Percentiles rank a stretch among this genome's conserved stretches.
These are phyloP conservation scores for Penicillium waksmanii DNA, from an alignment of 495 filamentous ascomycete genomes.

Conservation along the genomic window DNA sequence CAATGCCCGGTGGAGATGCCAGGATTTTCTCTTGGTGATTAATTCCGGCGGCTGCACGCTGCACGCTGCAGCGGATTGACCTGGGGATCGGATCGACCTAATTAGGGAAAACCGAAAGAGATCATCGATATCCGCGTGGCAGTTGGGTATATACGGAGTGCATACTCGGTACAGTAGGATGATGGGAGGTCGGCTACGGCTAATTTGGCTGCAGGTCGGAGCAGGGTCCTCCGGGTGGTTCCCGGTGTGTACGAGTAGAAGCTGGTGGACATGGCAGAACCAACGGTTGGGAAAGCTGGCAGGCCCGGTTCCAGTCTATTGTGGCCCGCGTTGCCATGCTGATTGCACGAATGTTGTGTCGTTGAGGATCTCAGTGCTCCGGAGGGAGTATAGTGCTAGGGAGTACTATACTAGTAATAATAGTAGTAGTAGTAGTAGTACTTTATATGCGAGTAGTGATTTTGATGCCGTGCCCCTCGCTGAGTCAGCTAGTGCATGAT, in stretches of 20 bases:
- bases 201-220: conserved; percentile 31
- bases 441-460: too few species aligned
- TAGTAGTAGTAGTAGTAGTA: too few species aligned
- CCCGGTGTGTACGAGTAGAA: conserved; percentile 37
- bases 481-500: conserved; percentile 16
- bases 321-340: neutral
- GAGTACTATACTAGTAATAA: neutral
- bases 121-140: conserved; percentile 2
- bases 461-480: conserved; percentile 8
- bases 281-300: conserved; percentile 15
- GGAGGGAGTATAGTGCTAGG: conserved; percentile 5
- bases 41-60: neutral
- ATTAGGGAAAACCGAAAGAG: conserved; percentile 20
- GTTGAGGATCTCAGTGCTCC: neutral
- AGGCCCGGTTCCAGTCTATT: conserved; percentile 2
- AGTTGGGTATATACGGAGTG: neutral
- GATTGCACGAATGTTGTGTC: neutral
- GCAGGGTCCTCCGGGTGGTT: conserved; percentile 40
- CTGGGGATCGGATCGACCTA: conserved; percentile 20
- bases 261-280: conserved; percentile 15
- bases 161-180: neutral
- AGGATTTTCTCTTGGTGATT: neutral
- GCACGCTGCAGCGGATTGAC: neutral
- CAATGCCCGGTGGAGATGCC: neutral
- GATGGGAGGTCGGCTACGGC: conserved; percentile 27